A percentile compares a stretch with the other conserved stretches of the same genome.
Evolutionary conservation across 129 eudicot species (phyloP).

Genomic region (Dittrichia graveolens): DNA sequence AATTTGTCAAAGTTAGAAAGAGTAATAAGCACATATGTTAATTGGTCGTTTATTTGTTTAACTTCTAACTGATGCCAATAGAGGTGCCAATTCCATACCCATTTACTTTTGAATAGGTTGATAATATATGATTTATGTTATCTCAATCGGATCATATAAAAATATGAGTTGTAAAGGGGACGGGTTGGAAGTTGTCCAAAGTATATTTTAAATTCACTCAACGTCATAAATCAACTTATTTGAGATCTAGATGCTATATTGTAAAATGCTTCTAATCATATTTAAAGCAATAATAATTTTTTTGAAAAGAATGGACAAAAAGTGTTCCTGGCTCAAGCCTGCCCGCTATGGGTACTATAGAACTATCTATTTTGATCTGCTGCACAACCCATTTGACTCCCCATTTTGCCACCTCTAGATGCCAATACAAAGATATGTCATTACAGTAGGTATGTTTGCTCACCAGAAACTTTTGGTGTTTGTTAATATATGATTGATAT

Average conservation of each 20-base stretch:
- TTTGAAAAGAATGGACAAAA: not conserved
- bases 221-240: not conserved
- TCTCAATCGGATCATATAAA: not conserved
- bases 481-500: not conserved
- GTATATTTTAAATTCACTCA: not conserved
- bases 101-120: too few relatives aligned
- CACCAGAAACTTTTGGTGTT: not conserved
- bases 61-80: not conserved
- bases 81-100: too few relatives aligned
- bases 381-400: not conserved
- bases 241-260: not conserved
- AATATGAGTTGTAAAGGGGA: not conserved
- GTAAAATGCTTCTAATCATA: not conserved
- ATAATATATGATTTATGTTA: too few relatives aligned
- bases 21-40: too few relatives aligned
- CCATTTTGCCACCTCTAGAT: not conserved
- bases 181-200: not conserved
- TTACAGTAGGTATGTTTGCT: not conserved
- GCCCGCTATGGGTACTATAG: not conserved
- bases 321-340: not conserved
- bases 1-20: too few relatives aligned
- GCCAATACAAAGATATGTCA: not conserved
- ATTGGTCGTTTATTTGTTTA: not conserved
- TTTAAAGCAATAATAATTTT: not conserved
- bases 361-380: not conserved